Evolutionary conservation across 371 early-diverging fungal genomes (phyloP), one percentile per base, ranked within the genome.

Genomic region (Parasitella parasitica): DNA sequence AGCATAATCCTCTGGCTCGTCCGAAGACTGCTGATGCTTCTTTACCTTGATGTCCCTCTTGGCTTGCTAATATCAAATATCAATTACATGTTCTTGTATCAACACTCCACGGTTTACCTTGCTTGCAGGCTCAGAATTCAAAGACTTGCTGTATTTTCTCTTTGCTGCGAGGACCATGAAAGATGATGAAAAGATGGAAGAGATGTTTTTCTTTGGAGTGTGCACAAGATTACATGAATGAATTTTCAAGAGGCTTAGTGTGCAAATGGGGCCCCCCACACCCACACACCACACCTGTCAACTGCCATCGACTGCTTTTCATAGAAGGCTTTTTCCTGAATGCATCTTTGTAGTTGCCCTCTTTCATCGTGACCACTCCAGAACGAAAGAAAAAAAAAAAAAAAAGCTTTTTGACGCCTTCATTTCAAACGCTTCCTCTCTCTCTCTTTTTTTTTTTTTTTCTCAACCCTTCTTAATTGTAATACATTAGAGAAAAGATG

Each of bases 401-500:
- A 43, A 43, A 43, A 43, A 43, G 43, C 43, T 41, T 41, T 41
- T 41, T 28, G 49, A 28, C 28, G 49, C 49, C 49, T 28, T 28
- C n/a, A 27, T 26, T 49, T 28, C 16, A 27, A 48, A 24, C n/a
- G n/a, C n/a, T n/a, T n/a, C n/a, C n/a, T n/a, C n/a, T n/a, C 32
- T 60, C 38, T 59, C 30, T 61, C 52, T 66, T 38, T 36, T 57
- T 51, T 43, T 50, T 59, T 38, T 36, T 57, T 51, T 43, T 50
- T 59, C 60, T 53, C 43, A 52, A 54, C 50, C 54, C 37, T 51
- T 30, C 61, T 50, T 57, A 16, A 43, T 61, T 49, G 46, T 54
- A 48, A 28, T 37, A 34, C 6, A 75, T 15, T 34, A 24, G 22
- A 57, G 13, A 35, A n/a, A 57, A 66, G 51, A 93, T 90, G 90